phyloP scores from a whole-genome alignment of 192 early-diverging fungal species.

The Coemansia reversa region DNA sequence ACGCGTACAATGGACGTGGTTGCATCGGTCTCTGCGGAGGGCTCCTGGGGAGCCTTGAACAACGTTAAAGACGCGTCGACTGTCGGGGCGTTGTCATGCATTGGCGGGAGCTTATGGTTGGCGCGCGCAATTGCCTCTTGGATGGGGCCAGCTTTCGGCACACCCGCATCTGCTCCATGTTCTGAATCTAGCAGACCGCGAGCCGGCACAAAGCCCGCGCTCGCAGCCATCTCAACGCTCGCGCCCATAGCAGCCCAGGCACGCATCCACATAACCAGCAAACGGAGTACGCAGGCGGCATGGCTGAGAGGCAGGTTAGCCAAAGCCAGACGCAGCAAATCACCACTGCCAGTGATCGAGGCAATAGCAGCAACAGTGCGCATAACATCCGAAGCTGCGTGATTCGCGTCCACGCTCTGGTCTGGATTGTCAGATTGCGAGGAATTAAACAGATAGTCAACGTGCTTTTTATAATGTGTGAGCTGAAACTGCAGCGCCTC shows the following conservation, averaged over 20 bases:
- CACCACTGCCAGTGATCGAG: constrained; percentile 25
- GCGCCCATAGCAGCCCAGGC: constrained; percentile 37
- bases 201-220: constrained; percentile 27
- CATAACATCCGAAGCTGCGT: constrained; percentile 23
- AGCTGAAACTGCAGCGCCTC: constrained; percentile 47
- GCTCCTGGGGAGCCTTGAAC: constrained; percentile 20
- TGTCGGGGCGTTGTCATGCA: constrained; percentile 25
- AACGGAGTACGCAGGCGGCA: constrained; percentile 38
- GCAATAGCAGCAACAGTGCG: constrained; percentile 34
- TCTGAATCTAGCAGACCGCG: background rate
- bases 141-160: constrained; percentile 2
- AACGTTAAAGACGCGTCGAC: constrained; percentile 36
- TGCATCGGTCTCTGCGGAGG: background rate
- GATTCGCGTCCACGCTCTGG: background rate
- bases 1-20: constrained; percentile 20
- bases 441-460: constrained; percentile 34
- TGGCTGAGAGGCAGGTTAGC: constrained; percentile 34
- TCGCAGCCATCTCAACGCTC: constrained; percentile 49
- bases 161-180: background rate
- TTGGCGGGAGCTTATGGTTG: constrained; percentile 2
- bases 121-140: constrained; percentile 14
- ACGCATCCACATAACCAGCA: constrained; percentile 40
- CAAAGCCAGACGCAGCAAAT: constrained; percentile 41
- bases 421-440: background rate
- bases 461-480: constrained; percentile 18